phyloP scores from a whole-genome alignment of 2,329 filamentous ascomycete genomes.

The Lachnellula suecica region DNA sequence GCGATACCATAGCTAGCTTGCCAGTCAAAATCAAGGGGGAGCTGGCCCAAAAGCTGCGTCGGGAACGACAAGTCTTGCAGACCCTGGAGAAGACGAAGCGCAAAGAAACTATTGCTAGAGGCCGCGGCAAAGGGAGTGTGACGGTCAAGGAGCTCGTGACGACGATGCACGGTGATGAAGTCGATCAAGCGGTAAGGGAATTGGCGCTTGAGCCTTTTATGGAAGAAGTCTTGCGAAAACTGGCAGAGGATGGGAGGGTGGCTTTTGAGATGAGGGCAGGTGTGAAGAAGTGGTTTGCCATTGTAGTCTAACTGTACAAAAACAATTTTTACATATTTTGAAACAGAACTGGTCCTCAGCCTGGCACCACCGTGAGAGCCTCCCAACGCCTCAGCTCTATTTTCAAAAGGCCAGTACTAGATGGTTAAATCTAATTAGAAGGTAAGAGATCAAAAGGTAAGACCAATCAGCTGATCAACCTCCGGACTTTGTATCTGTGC shows the following conservation, averaged over 20 bases:
- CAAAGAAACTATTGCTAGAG: not conserved
- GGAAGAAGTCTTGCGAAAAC: constrained; percentile 41
- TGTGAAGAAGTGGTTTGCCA: constrained; percentile 42
- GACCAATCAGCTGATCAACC: no score
- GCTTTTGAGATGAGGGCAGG: constrained; percentile 38
- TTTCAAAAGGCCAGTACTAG: no score
- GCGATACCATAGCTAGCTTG: constrained; percentile 38
- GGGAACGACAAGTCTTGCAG: constrained; percentile 40
- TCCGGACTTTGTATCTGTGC: no score
- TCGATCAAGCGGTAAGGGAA: constrained; percentile 36
- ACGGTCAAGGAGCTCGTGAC: constrained; percentile 43
- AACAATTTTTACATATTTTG: no score
- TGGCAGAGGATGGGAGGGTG: constrained; percentile 43
- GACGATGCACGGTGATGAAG: constrained; percentile 39
- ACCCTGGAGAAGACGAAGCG: constrained; percentile 31
- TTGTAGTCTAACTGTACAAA: no score
- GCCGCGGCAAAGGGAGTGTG: constrained; percentile 32
- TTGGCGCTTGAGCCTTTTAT: constrained; percentile 43
- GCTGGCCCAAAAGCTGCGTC: constrained; percentile 36
- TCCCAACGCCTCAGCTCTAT: no score
- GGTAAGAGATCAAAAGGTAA: no score
- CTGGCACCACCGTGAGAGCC: no score
- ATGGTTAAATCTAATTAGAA: no score
- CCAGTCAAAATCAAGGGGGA: constrained; percentile 38
- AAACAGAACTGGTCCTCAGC: no score